Conservation (phyloP, 169 alveolate species). For the Perkinsus chesapeaki region DNA sequence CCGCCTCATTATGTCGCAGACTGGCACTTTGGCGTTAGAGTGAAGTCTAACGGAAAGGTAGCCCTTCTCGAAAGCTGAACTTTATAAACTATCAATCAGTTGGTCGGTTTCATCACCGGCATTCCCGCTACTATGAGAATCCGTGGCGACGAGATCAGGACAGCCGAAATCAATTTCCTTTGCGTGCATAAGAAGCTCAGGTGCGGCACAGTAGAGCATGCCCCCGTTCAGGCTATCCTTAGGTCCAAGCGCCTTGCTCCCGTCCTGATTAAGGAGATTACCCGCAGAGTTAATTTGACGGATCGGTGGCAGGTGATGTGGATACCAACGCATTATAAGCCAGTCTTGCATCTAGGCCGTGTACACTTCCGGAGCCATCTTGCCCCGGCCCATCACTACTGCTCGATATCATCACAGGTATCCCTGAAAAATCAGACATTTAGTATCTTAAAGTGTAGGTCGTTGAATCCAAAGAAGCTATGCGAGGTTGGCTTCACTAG, state of each 20-base stretch:
- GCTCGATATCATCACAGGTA: conserved; percentile 53
- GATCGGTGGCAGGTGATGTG: conserved; percentile 81
- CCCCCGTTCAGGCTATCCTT: conserved; percentile 2
- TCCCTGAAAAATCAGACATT: background rate
- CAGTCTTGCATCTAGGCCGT: background rate
- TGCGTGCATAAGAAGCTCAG: conserved; percentile 96
- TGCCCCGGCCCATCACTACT: conserved; percentile 80
- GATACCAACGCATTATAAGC: conserved; percentile 7
- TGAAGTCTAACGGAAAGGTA: conserved; percentile 27
- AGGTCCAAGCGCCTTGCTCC: conserved; percentile 45
- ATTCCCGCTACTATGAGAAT: conserved; percentile 75
- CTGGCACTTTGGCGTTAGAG: conserved; percentile 89
- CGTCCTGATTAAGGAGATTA: conserved; percentile 88
- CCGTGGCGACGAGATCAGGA: conserved; percentile 51
- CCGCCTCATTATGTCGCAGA: conserved; percentile 77
- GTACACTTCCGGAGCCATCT: conserved; percentile 85
- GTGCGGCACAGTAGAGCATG: conserved; percentile 69
- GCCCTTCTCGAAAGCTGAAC: too few species aligned
- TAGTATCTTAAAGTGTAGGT: conserved; percentile 44
- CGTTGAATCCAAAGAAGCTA: conserved; percentile 54
- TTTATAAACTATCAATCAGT: too few species aligned
- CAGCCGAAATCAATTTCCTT: conserved; percentile 93
- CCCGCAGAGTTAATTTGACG: conserved; percentile 89
- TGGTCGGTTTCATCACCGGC: conserved; percentile 37
- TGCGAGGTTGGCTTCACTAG: conserved; percentile 62